Evolutionary conservation across 768 basidiomycete genomes (phyloP).

Genomic region (Mycena chlorophos): DNA sequence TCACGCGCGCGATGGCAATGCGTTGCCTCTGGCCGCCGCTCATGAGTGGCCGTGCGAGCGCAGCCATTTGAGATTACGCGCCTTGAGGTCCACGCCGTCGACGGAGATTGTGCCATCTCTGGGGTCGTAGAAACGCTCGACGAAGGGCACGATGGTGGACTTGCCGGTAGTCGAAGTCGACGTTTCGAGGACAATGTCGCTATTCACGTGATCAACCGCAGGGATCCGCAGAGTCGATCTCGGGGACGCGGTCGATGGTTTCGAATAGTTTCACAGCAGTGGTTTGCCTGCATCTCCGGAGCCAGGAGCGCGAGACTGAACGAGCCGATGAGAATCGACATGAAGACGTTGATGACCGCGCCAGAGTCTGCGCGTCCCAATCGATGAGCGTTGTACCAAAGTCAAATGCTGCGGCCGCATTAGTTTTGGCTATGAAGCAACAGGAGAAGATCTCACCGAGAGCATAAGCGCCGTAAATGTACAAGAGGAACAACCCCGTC

Average conservation of each 20-base stretch:
- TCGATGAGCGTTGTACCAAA: constrained; percentile 88
- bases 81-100: constrained; percentile 72
- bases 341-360: constrained; percentile 77
- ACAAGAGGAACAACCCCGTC: constrained; percentile 78
- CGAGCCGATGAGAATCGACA: constrained; percentile 84
- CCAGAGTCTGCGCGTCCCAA: constrained; percentile 31
- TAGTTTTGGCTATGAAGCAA: background rate
- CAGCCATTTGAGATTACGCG: constrained; percentile 82
- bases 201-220: constrained; percentile 63
- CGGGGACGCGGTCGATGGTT: constrained; percentile 85
- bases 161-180: constrained; percentile 83
- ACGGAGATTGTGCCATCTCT: constrained; percentile 63
- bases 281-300: constrained; percentile 79
- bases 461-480: constrained; percentile 78
- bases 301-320: constrained; percentile 85
- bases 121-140: constrained; percentile 91
- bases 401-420: constrained; percentile 74
- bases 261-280: constrained; percentile 89
- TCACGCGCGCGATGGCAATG: constrained; percentile 86
- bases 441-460: constrained; percentile 40
- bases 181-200: constrained; percentile 74
- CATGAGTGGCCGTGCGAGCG: constrained; percentile 69
- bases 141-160: constrained; percentile 72
- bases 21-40: constrained; percentile 67
- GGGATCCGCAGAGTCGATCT: constrained; percentile 76